A percentile compares a stretch with the other conserved stretches of the same genome.
phyloP scores from a whole-genome alignment of 129 eudicot species.

The Artemisia tridentata region DNA sequence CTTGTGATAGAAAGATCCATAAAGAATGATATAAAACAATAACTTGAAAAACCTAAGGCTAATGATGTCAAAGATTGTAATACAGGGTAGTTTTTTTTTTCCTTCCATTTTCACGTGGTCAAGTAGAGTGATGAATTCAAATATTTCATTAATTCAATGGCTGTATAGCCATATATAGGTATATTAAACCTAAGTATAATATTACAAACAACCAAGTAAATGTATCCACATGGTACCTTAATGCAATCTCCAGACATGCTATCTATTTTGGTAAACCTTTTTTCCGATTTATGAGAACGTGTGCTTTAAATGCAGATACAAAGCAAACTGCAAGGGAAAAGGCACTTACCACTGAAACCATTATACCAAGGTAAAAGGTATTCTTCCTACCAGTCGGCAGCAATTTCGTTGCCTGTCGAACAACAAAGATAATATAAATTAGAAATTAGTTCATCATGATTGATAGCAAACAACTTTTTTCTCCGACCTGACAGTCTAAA shows the following conservation, averaged over 20 bases:
- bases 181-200: neutral
- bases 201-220: neutral
- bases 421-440: neutral
- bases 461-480: neutral
- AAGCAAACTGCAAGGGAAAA: conserved; percentile 5
- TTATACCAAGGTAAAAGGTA: conserved; percentile 52
- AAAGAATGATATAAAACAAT: neutral
- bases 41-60: neutral
- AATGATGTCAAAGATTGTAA: neutral
- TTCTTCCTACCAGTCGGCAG: conserved; percentile 80
- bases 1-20: neutral
- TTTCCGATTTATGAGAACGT: neutral
- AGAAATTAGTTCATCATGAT: neutral
- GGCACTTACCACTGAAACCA: conserved; percentile 54
- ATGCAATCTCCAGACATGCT: neutral
- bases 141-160: conserved; percentile 6
- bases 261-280: neutral
- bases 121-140: neutral
- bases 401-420: conserved; percentile 66
- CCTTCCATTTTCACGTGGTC: neutral
- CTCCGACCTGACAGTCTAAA: neutral
- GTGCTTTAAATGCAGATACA: neutral
- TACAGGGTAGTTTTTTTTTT: neutral
- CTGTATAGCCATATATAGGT: neutral
- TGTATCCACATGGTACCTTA: neutral